Percentiles rank a stretch among this genome's conserved stretches.
Evolutionary conservation across 345 rosid genomes (phyloP).

Genomic region (Geranium rotundifolium): DNA sequence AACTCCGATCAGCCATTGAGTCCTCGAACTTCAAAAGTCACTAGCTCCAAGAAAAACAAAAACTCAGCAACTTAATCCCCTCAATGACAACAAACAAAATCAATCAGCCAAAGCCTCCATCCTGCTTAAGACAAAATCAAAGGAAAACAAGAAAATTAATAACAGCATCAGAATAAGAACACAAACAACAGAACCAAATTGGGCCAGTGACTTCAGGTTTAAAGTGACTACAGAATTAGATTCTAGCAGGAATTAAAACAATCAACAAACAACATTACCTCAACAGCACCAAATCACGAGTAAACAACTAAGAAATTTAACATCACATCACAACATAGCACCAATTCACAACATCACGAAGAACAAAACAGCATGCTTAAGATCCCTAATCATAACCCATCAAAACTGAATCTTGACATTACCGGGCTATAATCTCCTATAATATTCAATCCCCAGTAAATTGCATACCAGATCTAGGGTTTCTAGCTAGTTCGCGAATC

Average conservation of each 20-base stretch:
- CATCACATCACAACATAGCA: not conserved
- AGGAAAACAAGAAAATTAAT: not conserved
- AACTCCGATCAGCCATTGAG: conserved; percentile 45
- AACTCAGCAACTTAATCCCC: not conserved
- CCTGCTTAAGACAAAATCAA: not conserved
- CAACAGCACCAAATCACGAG: not conserved
- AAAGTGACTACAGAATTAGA: not conserved
- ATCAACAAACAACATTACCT: not conserved
- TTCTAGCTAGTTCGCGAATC: not conserved
- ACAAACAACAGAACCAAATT: not conserved
- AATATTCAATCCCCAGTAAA: not conserved
- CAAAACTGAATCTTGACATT: not conserved
- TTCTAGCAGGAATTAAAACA: not conserved
- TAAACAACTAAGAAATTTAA: no score
- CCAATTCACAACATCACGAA: not conserved
- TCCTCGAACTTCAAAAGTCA: conserved; percentile 4
- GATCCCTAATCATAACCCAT: no score
- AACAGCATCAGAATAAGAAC: not conserved
- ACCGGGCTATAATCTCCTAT: not conserved
- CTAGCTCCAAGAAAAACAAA: not conserved
- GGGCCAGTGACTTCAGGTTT: not conserved
- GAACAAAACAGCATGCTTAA: not conserved
- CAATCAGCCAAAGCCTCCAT: conserved; percentile 15
- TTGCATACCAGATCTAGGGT: not conserved
- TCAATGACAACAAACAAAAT: not conserved